Percentiles rank a stretch among this genome's conserved stretches.
Conservation (phyloP, 1,139 yeast species). For the Saccharomyces pastorianus region DNA sequence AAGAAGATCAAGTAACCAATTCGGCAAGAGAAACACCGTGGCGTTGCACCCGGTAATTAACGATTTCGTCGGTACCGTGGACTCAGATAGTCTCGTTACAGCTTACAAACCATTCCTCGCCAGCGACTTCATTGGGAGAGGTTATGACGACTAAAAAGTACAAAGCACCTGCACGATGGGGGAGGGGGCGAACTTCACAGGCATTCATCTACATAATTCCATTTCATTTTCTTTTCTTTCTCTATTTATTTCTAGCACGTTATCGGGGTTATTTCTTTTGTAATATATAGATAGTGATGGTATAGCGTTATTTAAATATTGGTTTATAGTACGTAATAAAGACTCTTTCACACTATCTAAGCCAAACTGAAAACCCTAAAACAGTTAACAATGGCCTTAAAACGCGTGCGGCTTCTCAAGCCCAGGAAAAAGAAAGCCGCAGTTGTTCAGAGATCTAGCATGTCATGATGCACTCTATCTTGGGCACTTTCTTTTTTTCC, state of each 20-base stretch:
- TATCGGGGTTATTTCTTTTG: neutral
- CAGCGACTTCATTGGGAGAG: conserved; percentile 10
- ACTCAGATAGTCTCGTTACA: conserved; percentile 20
- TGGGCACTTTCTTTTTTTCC: too few species aligned
- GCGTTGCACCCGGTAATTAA: conserved; percentile 23
- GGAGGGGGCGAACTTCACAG: neutral
- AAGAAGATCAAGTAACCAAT: conserved; percentile 16
- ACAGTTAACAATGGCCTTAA: too few species aligned
- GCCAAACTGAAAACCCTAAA: neutral
- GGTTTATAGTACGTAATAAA: neutral
- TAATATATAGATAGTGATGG: neutral
- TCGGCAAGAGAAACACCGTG: conserved; percentile 20
- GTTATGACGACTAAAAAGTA: conserved; percentile 6
- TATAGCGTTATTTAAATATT: neutral
- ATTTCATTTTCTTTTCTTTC: neutral
- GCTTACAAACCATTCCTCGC: conserved; percentile 24
- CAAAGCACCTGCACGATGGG: too few species aligned
- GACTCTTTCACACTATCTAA: neutral
- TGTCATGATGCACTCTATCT: too few species aligned
- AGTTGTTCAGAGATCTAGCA: too few species aligned
- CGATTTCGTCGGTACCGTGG: conserved; percentile 22
- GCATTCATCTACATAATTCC: neutral
- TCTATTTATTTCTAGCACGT: neutral
- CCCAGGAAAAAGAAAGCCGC: too few species aligned
- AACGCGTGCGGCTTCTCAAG: too few species aligned